A percentile compares a stretch with the other conserved stretches of the same genome.
These are phyloP conservation scores for Clarireedia hainanense DNA, from an alignment of 2,329 filamentous ascomycete species.

Conservation along the genomic window DNA sequence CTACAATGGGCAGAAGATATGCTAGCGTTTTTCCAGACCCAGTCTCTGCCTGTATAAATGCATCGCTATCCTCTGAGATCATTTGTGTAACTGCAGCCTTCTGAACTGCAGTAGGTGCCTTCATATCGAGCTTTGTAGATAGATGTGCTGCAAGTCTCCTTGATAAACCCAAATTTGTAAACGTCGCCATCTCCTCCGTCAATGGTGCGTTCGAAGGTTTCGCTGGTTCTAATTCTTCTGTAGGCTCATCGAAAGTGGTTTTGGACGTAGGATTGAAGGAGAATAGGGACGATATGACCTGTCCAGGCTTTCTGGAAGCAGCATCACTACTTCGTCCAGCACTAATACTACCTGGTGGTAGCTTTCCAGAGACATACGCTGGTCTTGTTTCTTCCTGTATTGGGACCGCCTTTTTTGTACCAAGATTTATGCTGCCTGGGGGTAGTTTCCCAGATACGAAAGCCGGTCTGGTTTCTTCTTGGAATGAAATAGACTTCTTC, in stretches of 20 bases:
- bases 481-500: conserved; percentile 13
- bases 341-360: conserved; percentile 22
- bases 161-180: conserved; percentile 78
- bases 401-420: conserved; percentile 15
- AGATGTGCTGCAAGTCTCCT: conserved; percentile 74
- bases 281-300: conserved; percentile 86
- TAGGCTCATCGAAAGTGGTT: conserved; percentile 45
- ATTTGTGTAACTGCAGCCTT: conserved; percentile 79
- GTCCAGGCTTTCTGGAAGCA: conserved; percentile 36
- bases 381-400: conserved; percentile 18
- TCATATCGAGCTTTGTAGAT: conserved; percentile 76
- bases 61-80: conserved; percentile 73
- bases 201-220: conserved; percentile 88
- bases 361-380: conserved; percentile 25
- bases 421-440: conserved; percentile 29
- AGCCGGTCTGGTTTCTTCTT: conserved; percentile 15
- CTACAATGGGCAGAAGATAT: conserved; percentile 88
- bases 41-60: conserved; percentile 94
- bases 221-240: conserved; percentile 44
- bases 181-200: conserved; percentile 74
- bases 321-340: conserved; percentile 23
- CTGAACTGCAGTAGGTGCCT: conserved; percentile 90
- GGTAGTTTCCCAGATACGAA: conserved; percentile 30
- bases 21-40: conserved; percentile 95
- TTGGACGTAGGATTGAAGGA: conserved; percentile 75